Evolutionary conservation across 495 filamentous ascomycete genomes (phyloP), one percentile per base, ranked within the genome.

Genomic region (Achaetomiella virescens): DNA sequence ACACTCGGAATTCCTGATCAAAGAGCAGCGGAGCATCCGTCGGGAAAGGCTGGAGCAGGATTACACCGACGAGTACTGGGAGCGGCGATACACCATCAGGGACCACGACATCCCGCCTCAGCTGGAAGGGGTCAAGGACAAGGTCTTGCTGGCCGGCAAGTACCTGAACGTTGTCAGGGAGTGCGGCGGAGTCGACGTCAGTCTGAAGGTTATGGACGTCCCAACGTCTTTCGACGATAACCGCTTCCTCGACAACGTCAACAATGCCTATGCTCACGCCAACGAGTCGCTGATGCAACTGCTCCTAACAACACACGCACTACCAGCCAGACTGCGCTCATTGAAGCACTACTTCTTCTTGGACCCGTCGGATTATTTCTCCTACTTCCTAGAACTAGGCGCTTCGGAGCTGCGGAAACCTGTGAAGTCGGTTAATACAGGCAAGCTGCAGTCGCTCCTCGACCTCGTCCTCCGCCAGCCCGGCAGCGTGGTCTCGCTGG

Each of bases 271-370:
- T 66, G 90, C 93, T 11, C 86, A 96, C 69, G 93, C 93, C 25
- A 98, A 98, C 69, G 84, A 90, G 38, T 96, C 91, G 3, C 76
- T 98, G n/a, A 81, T 98, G 66, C 84, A 89, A 48, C 78, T 98
- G 4, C 86, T 98, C 11, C 76, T 98, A 9, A 97, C 92, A 0
- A 92, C 93, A 9, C 93, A 98, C 66, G 87, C 84, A 6, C 81
- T 98, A 20, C 91, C 91, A 0, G 88, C 87, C 17, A 80, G 93
- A 42, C 78, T 98, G 36, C 80, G 86, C 18, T 96, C 91, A 3
- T 72, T 98, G 20, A 98, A 98, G 71, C 95, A 97, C 69, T 98
- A 98, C 73, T 98, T 97, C 73, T 98, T 98, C 80, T 83, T 97
- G 38, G 92, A 97, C 60, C 86, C 91, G 3, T 97, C 93, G 1